Conservation (phyloP, 768 basidiomycete genomes). For the Psilocybe sp. region DNA sequence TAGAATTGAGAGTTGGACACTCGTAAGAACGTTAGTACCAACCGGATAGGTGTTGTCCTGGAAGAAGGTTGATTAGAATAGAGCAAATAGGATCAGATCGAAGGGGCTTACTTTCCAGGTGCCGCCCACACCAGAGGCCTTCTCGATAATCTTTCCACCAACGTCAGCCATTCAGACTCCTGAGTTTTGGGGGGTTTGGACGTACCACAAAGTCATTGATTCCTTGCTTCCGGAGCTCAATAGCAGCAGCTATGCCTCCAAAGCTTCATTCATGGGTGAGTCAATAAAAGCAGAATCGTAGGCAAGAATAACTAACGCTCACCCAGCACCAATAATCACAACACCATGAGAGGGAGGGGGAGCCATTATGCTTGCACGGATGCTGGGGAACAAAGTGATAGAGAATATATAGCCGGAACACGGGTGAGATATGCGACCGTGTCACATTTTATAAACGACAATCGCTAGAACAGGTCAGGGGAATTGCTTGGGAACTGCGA, state of each 20-base stretch:
- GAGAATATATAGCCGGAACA: too few relatives aligned
- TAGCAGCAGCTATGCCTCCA: conserved; percentile 41
- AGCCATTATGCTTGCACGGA: too few relatives aligned
- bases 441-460: too few relatives aligned
- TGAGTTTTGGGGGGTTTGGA: not conserved
- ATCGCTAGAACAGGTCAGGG: too few relatives aligned
- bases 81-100: too few relatives aligned
- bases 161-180: not conserved
- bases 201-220: conserved; percentile 40
- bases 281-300: not conserved
- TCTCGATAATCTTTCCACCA: conserved; percentile 40
- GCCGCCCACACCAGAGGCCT: conserved; percentile 41
- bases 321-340: conserved; percentile 35
- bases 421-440: too few relatives aligned
- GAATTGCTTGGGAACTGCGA: too few relatives aligned
- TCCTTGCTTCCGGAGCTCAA: conserved; percentile 35
- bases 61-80: not conserved
- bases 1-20: too few relatives aligned
- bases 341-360: conserved; percentile 4
- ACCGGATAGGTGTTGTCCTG: conserved; percentile 35
- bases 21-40: not conserved
- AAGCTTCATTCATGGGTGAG: conserved; percentile 24
- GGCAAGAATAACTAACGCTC: not conserved
- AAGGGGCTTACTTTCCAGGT: conserved; percentile 43
- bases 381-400: too few relatives aligned